phyloP scores from a whole-genome alignment of 306 rosid species.

The Hippophae rhamnoides region DNA sequence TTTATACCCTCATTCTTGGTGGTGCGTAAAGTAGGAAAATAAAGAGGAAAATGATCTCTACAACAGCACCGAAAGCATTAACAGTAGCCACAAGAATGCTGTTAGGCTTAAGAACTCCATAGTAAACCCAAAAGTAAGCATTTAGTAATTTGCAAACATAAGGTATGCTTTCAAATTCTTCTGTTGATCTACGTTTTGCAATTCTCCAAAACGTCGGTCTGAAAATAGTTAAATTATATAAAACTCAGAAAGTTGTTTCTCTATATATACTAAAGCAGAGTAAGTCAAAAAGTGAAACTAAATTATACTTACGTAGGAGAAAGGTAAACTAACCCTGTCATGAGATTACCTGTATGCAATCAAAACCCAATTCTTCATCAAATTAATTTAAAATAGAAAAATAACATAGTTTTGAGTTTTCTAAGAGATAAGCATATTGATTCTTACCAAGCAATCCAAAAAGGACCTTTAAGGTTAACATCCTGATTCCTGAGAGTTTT shows the following conservation, averaged over 20 bases:
- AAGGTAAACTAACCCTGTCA: slow-evolving; percentile 22
- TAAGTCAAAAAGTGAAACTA: background rate
- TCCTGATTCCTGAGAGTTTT: background rate
- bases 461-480: slow-evolving; percentile 1
- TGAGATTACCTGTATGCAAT: slow-evolving; percentile 14
- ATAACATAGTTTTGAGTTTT: background rate
- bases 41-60: slow-evolving; percentile 20
- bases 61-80: slow-evolving; percentile 23
- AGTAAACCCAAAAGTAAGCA: slow-evolving; percentile 27
- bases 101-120: slow-evolving; percentile 20
- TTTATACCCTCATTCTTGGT: slow-evolving; percentile 28
- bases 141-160: slow-evolving; percentile 24
- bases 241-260: background rate
- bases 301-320: slow-evolving; percentile 22
- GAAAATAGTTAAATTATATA: background rate
- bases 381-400: background rate
- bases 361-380: background rate
- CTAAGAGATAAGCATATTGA: background rate
- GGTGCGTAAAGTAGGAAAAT: slow-evolving; percentile 25
- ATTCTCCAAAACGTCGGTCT: slow-evolving; percentile 22
- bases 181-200: slow-evolving; percentile 20
- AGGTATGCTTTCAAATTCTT: slow-evolving; percentile 29
- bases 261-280: background rate
- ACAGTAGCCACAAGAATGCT: slow-evolving; percentile 23
- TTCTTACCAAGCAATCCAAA: slow-evolving; percentile 12